These are phyloP conservation scores for Fusarium beomiforme DNA, from an alignment of 2,329 filamentous ascomycete genomes.

Conservation along the genomic window DNA sequence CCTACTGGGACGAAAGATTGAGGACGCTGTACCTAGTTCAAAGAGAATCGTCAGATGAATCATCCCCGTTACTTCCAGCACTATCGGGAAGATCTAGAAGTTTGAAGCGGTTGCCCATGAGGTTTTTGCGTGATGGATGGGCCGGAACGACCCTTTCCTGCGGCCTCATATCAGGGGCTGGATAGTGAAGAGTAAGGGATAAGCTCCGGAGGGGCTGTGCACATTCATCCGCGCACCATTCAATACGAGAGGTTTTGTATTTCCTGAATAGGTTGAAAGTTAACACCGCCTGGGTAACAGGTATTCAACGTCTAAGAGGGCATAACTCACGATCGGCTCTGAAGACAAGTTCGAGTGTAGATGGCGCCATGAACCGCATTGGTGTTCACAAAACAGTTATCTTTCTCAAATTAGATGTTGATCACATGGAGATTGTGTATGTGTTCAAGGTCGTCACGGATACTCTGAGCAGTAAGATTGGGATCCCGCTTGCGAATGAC, in stretches of 20 bases:
- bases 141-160: not conserved
- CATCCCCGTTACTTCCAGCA: conserved; percentile 40
- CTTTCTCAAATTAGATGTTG: conserved; percentile 66
- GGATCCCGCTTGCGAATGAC: conserved; percentile 69
- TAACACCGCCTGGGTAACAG: conserved; percentile 8
- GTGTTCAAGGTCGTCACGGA: conserved; percentile 81
- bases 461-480: conserved; percentile 68
- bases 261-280: conserved; percentile 56
- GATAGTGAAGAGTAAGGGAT: not conserved
- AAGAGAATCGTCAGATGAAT: conserved; percentile 10
- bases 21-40: not conserved
- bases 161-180: not conserved
- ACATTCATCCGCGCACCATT: conserved; percentile 79
- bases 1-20: not conserved
- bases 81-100: conserved; percentile 63
- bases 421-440: conserved; percentile 83
- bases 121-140: conserved; percentile 37
- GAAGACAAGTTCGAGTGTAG: conserved; percentile 82
- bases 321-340: conserved; percentile 62
- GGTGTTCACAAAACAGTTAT: conserved; percentile 74
- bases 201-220: conserved; percentile 60
- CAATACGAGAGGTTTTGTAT: conserved; percentile 77
- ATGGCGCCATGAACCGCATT: conserved; percentile 82
- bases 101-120: conserved; percentile 69
- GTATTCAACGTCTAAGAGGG: not conserved